Percentiles rank a stretch among this genome's conserved stretches.
phyloP scores from a whole-genome alignment of 2,329 filamentous ascomycete genomes.

The Penicillium decumbens region DNA sequence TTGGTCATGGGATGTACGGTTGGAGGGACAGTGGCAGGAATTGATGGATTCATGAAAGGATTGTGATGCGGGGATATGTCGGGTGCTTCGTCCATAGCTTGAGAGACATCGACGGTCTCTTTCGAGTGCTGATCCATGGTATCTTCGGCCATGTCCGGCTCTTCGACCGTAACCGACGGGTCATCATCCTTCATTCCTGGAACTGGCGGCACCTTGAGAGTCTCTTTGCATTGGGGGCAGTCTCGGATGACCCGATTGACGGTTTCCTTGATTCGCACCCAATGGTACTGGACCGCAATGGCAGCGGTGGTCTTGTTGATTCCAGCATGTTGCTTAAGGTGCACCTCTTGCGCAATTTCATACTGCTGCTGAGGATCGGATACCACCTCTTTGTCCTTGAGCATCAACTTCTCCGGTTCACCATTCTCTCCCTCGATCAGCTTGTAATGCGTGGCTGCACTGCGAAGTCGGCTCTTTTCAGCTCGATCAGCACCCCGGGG shows the following conservation, averaged over 20 bases:
- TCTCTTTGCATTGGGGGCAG: slow-evolving; percentile 83
- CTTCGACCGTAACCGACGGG: slow-evolving; percentile 13
- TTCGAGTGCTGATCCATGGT: slow-evolving; percentile 15
- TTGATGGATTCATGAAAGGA: slow-evolving; percentile 30
- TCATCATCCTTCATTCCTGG: slow-evolving; percentile 31
- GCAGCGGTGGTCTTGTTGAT: slow-evolving; percentile 98
- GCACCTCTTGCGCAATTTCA: slow-evolving; percentile 75
- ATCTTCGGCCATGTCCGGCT: slow-evolving; percentile 14
- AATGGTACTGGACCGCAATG: slow-evolving; percentile 92
- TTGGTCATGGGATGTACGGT: slow-evolving; percentile 38
- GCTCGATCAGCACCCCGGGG: slow-evolving; percentile 88
- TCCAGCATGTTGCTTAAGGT: slow-evolving; percentile 73
- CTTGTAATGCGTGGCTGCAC: slow-evolving; percentile 92
- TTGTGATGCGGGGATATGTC: slow-evolving; percentile 27
- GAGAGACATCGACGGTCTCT: slow-evolving; percentile 15
- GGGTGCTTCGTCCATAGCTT: slow-evolving; percentile 24
- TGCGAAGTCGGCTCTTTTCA: slow-evolving; percentile 90
- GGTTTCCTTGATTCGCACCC: slow-evolving; percentile 97
- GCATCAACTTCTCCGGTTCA: slow-evolving; percentile 71
- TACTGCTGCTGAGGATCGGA: slow-evolving; percentile 85
- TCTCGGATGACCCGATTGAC: slow-evolving; percentile 92
- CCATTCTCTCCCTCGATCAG: slow-evolving; percentile 54
- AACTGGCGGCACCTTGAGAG: slow-evolving; percentile 53
- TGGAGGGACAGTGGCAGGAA: slow-evolving; percentile 32
- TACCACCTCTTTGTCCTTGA: slow-evolving; percentile 97